Conservation (phyloP, 345 rosid genomes). For the Salix arbutifolia region DNA sequence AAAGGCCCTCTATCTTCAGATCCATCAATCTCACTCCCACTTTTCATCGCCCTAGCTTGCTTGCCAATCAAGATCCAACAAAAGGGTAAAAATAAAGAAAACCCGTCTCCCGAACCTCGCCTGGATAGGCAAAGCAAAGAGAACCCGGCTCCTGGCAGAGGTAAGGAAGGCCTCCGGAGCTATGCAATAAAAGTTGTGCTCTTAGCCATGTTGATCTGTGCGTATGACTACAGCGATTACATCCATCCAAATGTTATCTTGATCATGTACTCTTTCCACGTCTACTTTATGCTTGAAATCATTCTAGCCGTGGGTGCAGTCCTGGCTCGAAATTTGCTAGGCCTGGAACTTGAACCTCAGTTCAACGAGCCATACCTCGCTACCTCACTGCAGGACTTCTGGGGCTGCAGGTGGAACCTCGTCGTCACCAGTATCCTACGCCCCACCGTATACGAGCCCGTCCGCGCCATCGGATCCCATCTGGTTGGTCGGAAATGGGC, state of each 20-base stretch:
- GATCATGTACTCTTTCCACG: background rate
- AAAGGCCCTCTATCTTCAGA: constrained; percentile 19
- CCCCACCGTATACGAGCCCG: constrained; percentile 57
- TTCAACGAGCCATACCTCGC: constrained; percentile 28
- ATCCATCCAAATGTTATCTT: constrained; percentile 5
- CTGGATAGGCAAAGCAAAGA: background rate
- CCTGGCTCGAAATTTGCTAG: constrained; percentile 9
- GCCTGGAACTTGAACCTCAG: constrained; percentile 21
- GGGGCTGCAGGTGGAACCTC: constrained; percentile 77
- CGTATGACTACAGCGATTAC: constrained; percentile 3
- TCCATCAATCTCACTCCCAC: constrained; percentile 11
- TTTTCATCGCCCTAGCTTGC: constrained; percentile 4
- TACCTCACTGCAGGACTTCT: constrained; percentile 70
- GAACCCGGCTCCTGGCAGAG: background rate
- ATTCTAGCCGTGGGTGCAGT: constrained; percentile 5
- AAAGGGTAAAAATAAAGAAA: background rate
- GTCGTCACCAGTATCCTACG: constrained; percentile 49
- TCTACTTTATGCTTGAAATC: constrained; percentile 15
- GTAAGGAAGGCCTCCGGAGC: background rate
- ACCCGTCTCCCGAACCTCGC: background rate
- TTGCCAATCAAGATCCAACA: constrained; percentile 12
- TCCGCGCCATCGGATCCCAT: background rate
- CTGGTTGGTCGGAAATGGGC: constrained; percentile 39
- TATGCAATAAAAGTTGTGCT: constrained; percentile 2
- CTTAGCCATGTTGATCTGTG: background rate